Evolutionary conservation across 352 stramenopile genomes (phyloP).

Genomic region (Phytophthora ramorum): DNA sequence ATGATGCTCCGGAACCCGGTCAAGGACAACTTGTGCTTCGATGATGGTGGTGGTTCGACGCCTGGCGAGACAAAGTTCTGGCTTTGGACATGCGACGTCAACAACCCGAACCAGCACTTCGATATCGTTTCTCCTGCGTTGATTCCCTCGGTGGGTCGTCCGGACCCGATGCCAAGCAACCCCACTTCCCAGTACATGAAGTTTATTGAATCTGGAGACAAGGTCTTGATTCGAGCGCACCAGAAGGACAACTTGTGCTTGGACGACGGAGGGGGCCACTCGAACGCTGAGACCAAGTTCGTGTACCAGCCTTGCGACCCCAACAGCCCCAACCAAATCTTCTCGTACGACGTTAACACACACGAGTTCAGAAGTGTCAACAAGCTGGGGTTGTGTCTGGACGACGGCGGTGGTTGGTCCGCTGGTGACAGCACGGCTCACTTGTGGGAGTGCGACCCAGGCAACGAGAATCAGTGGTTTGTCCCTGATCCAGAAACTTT

Average conservation of each 20-base stretch:
- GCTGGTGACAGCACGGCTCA: constrained; percentile 1
- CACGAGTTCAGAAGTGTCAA: constrained; percentile 32
- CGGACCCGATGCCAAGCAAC: neutral
- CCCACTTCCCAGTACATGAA: neutral
- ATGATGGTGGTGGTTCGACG: constrained; percentile 30
- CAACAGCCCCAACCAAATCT: constrained; percentile 35
- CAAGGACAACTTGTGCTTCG: constrained; percentile 42
- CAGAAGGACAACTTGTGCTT: constrained; percentile 30
- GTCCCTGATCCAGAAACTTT: constrained; percentile 21
- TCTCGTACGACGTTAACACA: constrained; percentile 30
- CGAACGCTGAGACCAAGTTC: constrained; percentile 32
- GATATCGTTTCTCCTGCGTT: constrained; percentile 26
- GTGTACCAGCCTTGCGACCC: constrained; percentile 30
- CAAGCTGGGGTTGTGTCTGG: constrained; percentile 35
- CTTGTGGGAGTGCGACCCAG: constrained; percentile 28
- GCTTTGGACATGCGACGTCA: constrained; percentile 17
- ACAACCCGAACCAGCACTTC: constrained; percentile 46
- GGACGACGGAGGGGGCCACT: constrained; percentile 37
- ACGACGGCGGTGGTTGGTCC: constrained; percentile 29
- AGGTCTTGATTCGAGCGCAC: constrained; percentile 24
- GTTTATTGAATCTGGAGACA: constrained; percentile 1
- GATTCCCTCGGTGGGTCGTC: neutral
- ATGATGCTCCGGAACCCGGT: constrained; percentile 35
- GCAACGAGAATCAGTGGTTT: constrained; percentile 39
- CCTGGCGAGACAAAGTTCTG: constrained; percentile 8